phyloP scores from a whole-genome alignment of 306 rosid genomes.

The Gynostemma pentaphyllum region DNA sequence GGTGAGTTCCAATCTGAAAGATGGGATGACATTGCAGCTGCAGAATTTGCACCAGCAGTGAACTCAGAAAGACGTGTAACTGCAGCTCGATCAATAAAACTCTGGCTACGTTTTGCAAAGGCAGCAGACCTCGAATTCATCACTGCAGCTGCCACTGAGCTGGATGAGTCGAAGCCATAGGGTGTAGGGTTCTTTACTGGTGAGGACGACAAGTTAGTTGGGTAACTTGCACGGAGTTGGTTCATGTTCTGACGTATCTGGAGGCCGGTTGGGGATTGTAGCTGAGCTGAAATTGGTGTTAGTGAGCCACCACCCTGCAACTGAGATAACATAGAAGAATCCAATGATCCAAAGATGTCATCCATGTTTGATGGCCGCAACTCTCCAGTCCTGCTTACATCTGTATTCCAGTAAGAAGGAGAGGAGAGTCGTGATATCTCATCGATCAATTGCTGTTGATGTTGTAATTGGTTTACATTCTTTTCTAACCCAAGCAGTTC shows the following conservation, averaged over 20 bases:
- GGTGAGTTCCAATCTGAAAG: constrained; percentile 84
- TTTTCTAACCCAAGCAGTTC: constrained; percentile 58
- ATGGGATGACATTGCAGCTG: constrained; percentile 41
- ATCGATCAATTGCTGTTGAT: constrained; percentile 62
- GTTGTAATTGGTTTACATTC: constrained; percentile 39
- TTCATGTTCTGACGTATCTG: constrained; percentile 80
- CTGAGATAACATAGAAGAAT: constrained; percentile 52
- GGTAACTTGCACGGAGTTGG: constrained; percentile 88
- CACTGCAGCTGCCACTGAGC: constrained; percentile 82
- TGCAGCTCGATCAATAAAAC: constrained; percentile 84
- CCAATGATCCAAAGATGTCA: constrained; percentile 62
- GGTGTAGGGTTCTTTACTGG: constrained; percentile 59
- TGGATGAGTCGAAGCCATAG: constrained; percentile 64
- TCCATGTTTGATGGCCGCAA: constrained; percentile 80
- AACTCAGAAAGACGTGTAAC: constrained; percentile 30
- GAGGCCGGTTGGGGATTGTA: constrained; percentile 51
- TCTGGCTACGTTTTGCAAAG: constrained; percentile 90
- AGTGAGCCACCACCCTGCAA: constrained; percentile 57
- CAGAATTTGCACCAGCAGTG: constrained; percentile 44
- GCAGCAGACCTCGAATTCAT: constrained; percentile 92
- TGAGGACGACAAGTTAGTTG: constrained; percentile 62
- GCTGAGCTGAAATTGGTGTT: constrained; percentile 45
- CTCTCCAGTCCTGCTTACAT: constrained; percentile 50
- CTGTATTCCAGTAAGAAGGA: constrained; percentile 50
- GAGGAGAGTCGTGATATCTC: constrained; percentile 89